Base-by-base conservation (phyloP, 352 stramenopile species). In the Phytophthora citrophthora region DNA sequence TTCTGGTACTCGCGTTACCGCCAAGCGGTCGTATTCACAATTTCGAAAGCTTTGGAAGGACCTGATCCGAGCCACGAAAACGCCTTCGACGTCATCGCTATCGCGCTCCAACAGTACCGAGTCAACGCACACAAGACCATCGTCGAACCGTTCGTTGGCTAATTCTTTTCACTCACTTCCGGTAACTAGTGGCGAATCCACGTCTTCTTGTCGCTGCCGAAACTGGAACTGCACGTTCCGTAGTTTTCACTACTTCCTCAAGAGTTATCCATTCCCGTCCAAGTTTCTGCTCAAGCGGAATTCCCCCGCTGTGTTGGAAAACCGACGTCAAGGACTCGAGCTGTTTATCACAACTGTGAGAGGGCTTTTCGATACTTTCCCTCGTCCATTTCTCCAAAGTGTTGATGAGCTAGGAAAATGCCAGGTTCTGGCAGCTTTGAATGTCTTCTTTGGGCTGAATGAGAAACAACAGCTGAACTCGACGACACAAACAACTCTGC, bases 11-110 rank as follows among this genome's bases (percentile, higher is more conserved):
- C 56, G 55, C 31, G 61, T 78, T 36, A 73, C 68, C 4, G 68
- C 68, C 12, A 55, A 66, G 47, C 80, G 76, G 15, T 89, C 80
- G 5, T 88, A 88, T 66, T 88, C 77, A 0, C 70, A 89, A 54
- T 89, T 89, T 36, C 80, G 80, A 18, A 68, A 66, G 41, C 73
- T 89, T 41, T 88, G 77, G 77, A 83, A 71, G 47, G 74, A 83
- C 23, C 47, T 89, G 36, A 57, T 72, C 40, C 68, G 65, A 23
- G 73, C 72, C 16, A 89, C 80, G 4, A 79, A 77, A 52, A 73
- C 64, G 7, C 71, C 63, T 4, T 64, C 67, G 5, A 67, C 44
- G 15, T 36, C 62, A 12, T 66, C 68, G 3, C 53, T 76, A 12
- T 51, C 51, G 43, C 55, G 58, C 13, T 55, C 56, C 34, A 52